These are phyloP conservation scores for Cladophialophora psammophila DNA, from an alignment of 2,329 filamentous ascomycete species.

Conservation along the genomic window DNA sequence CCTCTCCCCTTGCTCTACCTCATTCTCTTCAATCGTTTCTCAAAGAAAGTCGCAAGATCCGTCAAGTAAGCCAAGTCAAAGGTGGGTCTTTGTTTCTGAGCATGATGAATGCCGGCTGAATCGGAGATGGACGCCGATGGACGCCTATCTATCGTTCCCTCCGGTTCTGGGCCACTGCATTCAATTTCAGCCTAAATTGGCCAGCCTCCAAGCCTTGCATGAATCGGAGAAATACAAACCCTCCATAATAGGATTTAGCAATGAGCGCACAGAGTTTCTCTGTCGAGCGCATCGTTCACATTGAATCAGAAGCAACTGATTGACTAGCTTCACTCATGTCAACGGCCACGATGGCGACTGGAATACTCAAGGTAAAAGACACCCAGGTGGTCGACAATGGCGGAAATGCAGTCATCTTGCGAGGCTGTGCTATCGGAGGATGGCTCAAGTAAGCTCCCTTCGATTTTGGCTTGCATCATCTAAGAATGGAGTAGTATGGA, in stretches of 20 bases:
- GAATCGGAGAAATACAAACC: not conserved
- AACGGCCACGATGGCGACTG: constrained; percentile 31
- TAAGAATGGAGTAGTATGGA: constrained; percentile 56
- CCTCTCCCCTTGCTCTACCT: no score
- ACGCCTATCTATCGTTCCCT: not conserved
- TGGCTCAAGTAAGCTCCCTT: constrained; percentile 43
- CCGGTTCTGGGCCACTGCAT: not conserved
- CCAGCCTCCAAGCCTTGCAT: not conserved
- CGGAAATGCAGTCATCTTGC: constrained; percentile 57
- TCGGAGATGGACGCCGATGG: constrained; percentile 14
- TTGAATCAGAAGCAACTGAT: not conserved
- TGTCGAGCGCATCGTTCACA: not conserved
- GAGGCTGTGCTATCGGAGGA: constrained; percentile 56
- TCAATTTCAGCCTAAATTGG: not conserved
- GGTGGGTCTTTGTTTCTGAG: not conserved
- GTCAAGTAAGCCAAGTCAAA: not conserved
- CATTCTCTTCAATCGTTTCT: not conserved
- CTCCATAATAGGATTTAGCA: not conserved
- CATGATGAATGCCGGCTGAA: not conserved
- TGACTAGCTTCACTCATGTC: not conserved
- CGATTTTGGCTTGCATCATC: constrained; percentile 37
- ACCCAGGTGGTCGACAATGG: constrained; percentile 56
- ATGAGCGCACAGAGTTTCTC: not conserved
- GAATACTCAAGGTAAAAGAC: constrained; percentile 52
- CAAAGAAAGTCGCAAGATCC: constrained; percentile 1